A percentile compares a stretch with the other conserved stretches of the same genome.
Conservation (phyloP, 2,329 filamentous ascomycete species). For the Monilinia laxa region DNA sequence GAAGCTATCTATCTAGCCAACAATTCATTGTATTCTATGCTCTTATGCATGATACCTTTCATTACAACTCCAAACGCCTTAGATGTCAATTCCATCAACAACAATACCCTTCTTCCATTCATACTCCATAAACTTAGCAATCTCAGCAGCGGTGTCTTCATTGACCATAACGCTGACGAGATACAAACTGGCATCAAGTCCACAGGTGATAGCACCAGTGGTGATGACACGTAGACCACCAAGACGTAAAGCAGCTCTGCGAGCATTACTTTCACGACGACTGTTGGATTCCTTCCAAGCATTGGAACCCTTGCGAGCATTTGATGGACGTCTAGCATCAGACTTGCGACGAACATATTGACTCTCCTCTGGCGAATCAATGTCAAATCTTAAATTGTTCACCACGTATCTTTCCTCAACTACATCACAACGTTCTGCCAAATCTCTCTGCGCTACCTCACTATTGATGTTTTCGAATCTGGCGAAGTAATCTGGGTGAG, state of each 20-base stretch:
- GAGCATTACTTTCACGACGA: conserved; percentile 76
- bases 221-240: conserved; percentile 73
- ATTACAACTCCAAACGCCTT: conserved; percentile 39
- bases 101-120: conserved; percentile 83
- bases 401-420: conserved; percentile 84
- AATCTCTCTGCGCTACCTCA: conserved; percentile 66
- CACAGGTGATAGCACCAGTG: conserved; percentile 73
- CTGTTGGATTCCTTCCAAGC: conserved; percentile 73
- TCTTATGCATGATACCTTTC: conserved; percentile 24
- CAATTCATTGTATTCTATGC: conserved; percentile 25
- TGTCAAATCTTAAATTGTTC: conserved; percentile 85
- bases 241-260: conserved; percentile 63
- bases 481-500: conserved; percentile 77
- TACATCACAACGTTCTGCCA: conserved; percentile 77
- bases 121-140: conserved; percentile 75
- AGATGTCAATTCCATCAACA: conserved; percentile 82
- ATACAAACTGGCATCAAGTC: conserved; percentile 81
- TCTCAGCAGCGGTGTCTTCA: conserved; percentile 72
- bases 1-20: conserved; percentile 22
- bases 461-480: conserved; percentile 80
- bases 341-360: conserved; percentile 78
- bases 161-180: conserved; percentile 80
- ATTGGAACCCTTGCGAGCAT: conserved; percentile 77
- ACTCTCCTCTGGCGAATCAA: conserved; percentile 76
- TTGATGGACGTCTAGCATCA: conserved; percentile 61